A percentile compares a stretch with the other conserved stretches of the same genome.
These are phyloP conservation scores for Quercus dentata DNA, from an alignment of 306 rosid species.

Conservation along the genomic window DNA sequence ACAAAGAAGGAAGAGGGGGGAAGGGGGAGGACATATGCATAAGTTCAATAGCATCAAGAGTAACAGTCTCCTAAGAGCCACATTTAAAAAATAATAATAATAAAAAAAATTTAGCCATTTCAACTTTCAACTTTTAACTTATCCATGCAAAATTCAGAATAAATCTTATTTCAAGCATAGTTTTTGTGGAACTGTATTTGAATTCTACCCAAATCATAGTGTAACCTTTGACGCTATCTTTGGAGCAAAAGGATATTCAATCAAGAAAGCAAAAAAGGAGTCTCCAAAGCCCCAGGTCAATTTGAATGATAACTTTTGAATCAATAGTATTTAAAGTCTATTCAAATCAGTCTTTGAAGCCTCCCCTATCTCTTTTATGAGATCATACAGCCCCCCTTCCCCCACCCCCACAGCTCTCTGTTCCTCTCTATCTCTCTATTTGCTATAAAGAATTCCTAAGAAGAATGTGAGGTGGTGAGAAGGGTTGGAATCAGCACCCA, in stretches of 20 bases:
- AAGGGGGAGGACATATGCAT: neutral
- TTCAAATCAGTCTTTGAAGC: too few species aligned
- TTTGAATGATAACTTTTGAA: neutral
- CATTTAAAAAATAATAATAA: too few species aligned
- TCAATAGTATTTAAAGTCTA: too few species aligned
- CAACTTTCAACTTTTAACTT: neutral
- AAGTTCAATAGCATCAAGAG: neutral
- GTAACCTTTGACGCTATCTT: neutral
- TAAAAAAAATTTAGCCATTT: neutral
- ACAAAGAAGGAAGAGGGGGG: too few species aligned
- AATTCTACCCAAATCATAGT: neutral
- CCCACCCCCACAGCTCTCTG: neutral
- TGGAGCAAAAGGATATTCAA: neutral
- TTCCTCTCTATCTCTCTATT: neutral
- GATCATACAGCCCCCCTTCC: neutral
- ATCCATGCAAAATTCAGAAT: neutral
- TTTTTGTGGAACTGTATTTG: neutral
- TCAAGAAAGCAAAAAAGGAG: neutral
- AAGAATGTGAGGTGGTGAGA: neutral
- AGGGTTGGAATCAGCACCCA: neutral
- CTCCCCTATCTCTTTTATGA: neutral
- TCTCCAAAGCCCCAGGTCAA: neutral
- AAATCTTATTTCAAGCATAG: neutral
- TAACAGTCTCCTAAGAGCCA: neutral
- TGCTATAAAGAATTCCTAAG: too few species aligned